Conservation (phyloP, 805 yeast genomes). For the Babjeviella inositovora region DNA sequence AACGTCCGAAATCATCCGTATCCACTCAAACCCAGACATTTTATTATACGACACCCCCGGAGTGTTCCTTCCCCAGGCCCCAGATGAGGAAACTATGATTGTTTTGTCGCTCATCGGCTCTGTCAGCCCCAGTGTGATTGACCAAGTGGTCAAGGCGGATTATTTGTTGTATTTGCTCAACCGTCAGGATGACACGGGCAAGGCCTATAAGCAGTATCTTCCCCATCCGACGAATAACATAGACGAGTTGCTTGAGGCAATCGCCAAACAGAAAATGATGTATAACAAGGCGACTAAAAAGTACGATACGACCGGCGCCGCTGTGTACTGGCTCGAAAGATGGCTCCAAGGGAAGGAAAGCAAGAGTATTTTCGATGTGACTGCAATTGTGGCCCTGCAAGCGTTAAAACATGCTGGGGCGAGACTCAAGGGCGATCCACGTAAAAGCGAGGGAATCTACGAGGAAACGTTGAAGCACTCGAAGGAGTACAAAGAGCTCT, state of each 20-base stretch:
- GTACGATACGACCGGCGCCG: constrained; percentile 42
- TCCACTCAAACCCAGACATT: constrained; percentile 45
- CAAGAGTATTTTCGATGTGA: constrained; percentile 12
- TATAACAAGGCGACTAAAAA: constrained; percentile 10
- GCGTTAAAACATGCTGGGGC: too few species aligned
- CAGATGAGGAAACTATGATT: constrained; percentile 54
- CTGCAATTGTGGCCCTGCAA: constrained; percentile 4
- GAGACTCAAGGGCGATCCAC: too few species aligned
- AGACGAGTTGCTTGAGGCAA: constrained; percentile 30
- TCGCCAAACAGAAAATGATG: constrained; percentile 22
- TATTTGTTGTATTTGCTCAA: constrained; percentile 65
- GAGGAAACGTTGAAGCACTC: too few species aligned
- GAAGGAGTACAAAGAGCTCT: too few species aligned
- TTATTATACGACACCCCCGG: constrained; percentile 87
- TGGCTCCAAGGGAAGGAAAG: constrained; percentile 42
- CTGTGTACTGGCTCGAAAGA: constrained; percentile 43
- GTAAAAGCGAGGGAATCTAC: too few species aligned
- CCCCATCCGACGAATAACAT: constrained; percentile 60
- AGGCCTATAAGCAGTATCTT: constrained; percentile 25
- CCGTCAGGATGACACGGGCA: constrained; percentile 32
- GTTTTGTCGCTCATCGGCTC: constrained; percentile 62
- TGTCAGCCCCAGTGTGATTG: constrained; percentile 51
- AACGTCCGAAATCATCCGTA: constrained; percentile 59
- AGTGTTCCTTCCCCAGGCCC: constrained; percentile 65
- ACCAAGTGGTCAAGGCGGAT: constrained; percentile 78